Percentiles rank a stretch among this genome's conserved stretches.
Conservation (phyloP, 2,329 filamentous ascomycete species). For the Penicillium sp. region DNA sequence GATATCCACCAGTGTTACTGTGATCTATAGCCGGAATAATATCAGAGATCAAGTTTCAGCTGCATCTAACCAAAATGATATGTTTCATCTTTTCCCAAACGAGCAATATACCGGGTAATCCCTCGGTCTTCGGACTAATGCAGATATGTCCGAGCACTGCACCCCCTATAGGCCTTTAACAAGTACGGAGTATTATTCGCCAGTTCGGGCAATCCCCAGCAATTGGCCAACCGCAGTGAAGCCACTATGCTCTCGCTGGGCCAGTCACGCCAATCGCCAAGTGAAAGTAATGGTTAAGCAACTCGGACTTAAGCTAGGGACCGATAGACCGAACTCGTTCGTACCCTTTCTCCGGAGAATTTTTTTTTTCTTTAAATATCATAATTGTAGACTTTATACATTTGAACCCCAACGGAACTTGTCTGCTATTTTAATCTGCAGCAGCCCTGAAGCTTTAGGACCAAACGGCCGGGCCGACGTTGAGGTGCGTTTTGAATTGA, state of each 20-base stretch:
- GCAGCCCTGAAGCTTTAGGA: not conserved
- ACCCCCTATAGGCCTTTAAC: not conserved
- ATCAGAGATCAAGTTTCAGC: not conserved
- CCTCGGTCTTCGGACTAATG: not conserved
- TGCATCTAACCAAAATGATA: not conserved
- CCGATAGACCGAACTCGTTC: not conserved
- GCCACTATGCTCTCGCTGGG: not conserved
- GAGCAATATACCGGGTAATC: not conserved
- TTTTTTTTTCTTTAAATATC: not conserved
- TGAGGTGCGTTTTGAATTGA: slow-evolving; percentile 2
- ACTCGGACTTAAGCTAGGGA: not conserved
- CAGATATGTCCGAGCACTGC: not conserved
- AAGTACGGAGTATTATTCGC: not conserved
- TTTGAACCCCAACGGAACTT: not conserved
- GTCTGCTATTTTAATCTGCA: not conserved
- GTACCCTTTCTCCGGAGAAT: not conserved
- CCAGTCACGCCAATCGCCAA: not conserved
- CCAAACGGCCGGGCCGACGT: not conserved
- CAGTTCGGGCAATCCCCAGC: not conserved
- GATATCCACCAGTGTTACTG: too few relatives aligned
- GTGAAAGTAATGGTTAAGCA: not conserved
- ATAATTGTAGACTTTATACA: too few relatives aligned
- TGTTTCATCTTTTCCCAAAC: not conserved
- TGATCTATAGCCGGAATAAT: not conserved
- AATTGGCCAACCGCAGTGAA: not conserved